These are phyloP conservation scores for Arthrobotrys sinensis DNA, from an alignment of 2,329 filamentous ascomycete genomes.

Conservation along the genomic window DNA sequence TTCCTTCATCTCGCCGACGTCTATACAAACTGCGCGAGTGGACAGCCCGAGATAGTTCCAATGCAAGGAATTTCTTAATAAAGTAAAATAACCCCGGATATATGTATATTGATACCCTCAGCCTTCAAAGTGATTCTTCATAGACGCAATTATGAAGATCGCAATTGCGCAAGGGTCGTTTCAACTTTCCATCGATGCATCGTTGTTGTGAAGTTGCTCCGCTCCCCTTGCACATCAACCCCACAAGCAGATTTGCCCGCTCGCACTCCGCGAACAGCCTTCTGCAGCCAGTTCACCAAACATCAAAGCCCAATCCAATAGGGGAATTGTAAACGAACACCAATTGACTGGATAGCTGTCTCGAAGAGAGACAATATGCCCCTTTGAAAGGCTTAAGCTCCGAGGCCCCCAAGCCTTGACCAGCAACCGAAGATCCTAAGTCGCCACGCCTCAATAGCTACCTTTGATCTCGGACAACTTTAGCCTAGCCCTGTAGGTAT, in stretches of 20 bases:
- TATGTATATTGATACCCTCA: not conserved
- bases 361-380: not conserved
- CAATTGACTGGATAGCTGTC: not conserved
- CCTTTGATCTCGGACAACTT: not conserved
- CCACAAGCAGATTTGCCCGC: not conserved
- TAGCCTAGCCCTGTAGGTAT: not conserved
- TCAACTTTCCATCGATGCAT: not conserved
- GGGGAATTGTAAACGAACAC: not conserved
- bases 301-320: not conserved
- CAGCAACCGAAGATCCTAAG: not conserved
- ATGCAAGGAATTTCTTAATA: not conserved
- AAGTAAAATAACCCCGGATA: not conserved
- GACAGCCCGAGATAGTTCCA: not conserved
- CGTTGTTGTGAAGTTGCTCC: not conserved
- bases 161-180: not conserved
- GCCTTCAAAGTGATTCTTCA: not conserved
- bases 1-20: slow-evolving; percentile 2
- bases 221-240: not conserved
- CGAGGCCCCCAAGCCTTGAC: not conserved
- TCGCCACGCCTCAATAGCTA: not conserved
- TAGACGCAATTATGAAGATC: not conserved
- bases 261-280: slow-evolving; percentile 37
- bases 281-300: slow-evolving; percentile 16
- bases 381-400: not conserved
- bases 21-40: not conserved